Percentiles rank a stretch among this genome's conserved stretches.
phyloP scores from a whole-genome alignment of 148 eudicot genomes.

The Arbutus unedo region DNA sequence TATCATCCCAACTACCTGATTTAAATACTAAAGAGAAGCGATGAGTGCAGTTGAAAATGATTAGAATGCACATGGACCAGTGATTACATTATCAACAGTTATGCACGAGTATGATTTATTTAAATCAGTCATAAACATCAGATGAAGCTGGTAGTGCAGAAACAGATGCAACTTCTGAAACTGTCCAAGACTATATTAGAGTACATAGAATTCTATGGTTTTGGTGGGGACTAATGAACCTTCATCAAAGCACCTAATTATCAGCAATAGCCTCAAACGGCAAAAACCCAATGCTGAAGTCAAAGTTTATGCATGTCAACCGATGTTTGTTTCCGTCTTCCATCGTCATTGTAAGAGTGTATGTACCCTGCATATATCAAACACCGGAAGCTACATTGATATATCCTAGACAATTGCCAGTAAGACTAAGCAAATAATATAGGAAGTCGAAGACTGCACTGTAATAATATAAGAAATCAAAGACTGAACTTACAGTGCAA shows the following conservation, averaged over 20 bases:
- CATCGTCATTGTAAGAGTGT: slow-evolving; percentile 67
- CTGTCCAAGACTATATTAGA: background rate
- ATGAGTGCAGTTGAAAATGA: background rate
- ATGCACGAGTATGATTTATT: background rate
- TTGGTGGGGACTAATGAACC: background rate
- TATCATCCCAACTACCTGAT: background rate
- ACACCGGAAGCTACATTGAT: slow-evolving; percentile 6
- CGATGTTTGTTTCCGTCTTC: slow-evolving; percentile 44
- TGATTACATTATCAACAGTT: background rate
- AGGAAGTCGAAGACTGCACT: background rate
- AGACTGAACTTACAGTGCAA: background rate
- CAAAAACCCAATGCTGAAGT: slow-evolving; percentile 58
- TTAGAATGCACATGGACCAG: slow-evolving; percentile 4
- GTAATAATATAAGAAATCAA: background rate
- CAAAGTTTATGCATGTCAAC: slow-evolving; percentile 71
- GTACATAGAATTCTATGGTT: background rate
- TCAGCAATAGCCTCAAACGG: slow-evolving; percentile 34
- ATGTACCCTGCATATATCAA: slow-evolving; percentile 52
- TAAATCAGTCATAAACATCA: background rate
- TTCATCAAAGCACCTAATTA: slow-evolving; percentile 15
- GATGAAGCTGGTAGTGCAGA: slow-evolving; percentile 1
- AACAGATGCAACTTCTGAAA: slow-evolving; percentile 3
- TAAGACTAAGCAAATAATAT: background rate
- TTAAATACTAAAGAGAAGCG: background rate
- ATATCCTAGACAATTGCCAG: background rate